Evolutionary conservation across 495 filamentous ascomycete genomes (phyloP).

Genomic region (Sabuloglossum arenarium): DNA sequence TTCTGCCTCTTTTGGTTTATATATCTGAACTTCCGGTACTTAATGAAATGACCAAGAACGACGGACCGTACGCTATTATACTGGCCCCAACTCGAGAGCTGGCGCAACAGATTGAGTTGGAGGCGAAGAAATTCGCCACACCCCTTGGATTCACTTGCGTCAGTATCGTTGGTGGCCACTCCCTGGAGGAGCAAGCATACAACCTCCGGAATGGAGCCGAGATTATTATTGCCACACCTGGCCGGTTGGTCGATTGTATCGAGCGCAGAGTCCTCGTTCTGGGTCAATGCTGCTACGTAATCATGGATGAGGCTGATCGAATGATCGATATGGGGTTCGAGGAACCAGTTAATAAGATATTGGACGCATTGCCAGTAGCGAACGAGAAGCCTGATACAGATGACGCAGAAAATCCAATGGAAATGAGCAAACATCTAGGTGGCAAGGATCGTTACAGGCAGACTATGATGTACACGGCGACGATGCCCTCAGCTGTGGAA

Average conservation of each 20-base stretch:
- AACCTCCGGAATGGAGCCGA: conserved; percentile 88
- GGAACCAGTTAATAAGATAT: conserved; percentile 93
- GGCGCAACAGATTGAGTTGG: conserved; percentile 91
- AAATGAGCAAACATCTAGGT: conserved; percentile 67
- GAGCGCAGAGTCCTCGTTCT: conserved; percentile 84
- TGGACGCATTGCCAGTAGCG: conserved; percentile 83
- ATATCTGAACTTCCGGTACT: conserved; percentile 79
- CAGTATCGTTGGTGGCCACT: conserved; percentile 92
- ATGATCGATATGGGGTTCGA: conserved; percentile 99
- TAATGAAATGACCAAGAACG: conserved; percentile 75
- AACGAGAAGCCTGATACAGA: conserved; percentile 96
- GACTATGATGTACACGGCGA: conserved; percentile 99
- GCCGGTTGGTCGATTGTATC: conserved; percentile 92
- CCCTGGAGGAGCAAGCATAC: conserved; percentile 85
- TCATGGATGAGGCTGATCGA: conserved; percentile 95
- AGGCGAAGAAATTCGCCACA: conserved; percentile 81
- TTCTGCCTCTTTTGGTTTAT: conserved; percentile 88
- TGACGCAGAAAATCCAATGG: conserved; percentile 67
- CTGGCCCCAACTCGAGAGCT: conserved; percentile 96
- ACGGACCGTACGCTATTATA: conserved; percentile 91
- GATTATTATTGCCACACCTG: conserved; percentile 95
- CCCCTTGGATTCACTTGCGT: conserved; percentile 91
- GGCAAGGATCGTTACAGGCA: conserved; percentile 82
- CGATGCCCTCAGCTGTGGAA: conserved; percentile 86
- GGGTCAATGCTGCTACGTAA: conserved; percentile 91